phyloP scores from a whole-genome alignment of 805 yeast genomes.

The Pichia gijzeniarum region DNA sequence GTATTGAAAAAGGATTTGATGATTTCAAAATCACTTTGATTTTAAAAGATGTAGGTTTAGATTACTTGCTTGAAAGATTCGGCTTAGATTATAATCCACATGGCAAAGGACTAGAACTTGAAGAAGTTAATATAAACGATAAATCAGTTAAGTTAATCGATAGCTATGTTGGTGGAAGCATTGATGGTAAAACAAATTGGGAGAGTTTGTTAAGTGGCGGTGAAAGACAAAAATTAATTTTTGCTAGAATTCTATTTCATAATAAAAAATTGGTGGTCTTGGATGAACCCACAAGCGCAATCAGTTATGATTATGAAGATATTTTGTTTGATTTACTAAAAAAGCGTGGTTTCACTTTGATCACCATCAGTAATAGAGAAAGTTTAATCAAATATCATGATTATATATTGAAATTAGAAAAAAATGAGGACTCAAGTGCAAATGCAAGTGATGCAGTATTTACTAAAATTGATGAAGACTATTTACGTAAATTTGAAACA shows the following conservation, averaged over 20 bases:
- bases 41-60: constrained; percentile 70
- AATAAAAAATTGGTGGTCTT: constrained; percentile 75
- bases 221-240: constrained; percentile 83
- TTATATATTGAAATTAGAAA: constrained; percentile 60
- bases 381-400: constrained; percentile 81
- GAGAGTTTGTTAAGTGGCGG: constrained; percentile 94
- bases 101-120: constrained; percentile 16
- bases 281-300: constrained; percentile 94
- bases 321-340: constrained; percentile 71
- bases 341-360: constrained; percentile 62
- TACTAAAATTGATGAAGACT: constrained; percentile 26
- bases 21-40: constrained; percentile 66
- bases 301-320: constrained; percentile 85
- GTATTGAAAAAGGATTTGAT: constrained; percentile 62
- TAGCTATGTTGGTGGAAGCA: constrained; percentile 20
- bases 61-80: constrained; percentile 67
- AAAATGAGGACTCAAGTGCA: constrained; percentile 32
- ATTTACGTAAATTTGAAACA: constrained; percentile 40
- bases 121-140: constrained; percentile 25
- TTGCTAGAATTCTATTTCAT: constrained; percentile 79
- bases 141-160: constrained; percentile 22
- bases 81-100: constrained; percentile 39
- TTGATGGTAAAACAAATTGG: constrained; percentile 44
- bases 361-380: constrained; percentile 81
- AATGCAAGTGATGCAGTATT: constrained; percentile 37